These are phyloP conservation scores for Cornus suecica DNA, from an alignment of 148 eudicot genomes.

Conservation along the genomic window DNA sequence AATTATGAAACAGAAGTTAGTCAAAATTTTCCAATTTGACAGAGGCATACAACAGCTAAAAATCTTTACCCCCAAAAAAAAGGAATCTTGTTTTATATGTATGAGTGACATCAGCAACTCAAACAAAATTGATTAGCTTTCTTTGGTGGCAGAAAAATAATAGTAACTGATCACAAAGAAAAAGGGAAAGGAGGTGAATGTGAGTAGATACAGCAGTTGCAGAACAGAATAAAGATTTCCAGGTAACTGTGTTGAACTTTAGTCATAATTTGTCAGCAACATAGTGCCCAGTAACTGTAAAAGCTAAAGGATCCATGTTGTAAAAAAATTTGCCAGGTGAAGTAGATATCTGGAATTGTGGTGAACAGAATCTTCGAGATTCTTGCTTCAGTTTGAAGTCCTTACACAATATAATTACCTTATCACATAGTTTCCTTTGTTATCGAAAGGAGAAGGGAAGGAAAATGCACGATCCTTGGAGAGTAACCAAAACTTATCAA, in stretches of 20 bases:
- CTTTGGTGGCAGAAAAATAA: not conserved
- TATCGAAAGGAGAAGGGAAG: slow-evolving; percentile 84
- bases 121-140: not conserved
- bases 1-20: not conserved
- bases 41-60: not conserved
- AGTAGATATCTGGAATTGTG: not conserved
- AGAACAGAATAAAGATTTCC: not conserved
- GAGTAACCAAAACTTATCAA: slow-evolving; percentile 84
- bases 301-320: not conserved
- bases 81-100: not conserved
- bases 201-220: not conserved
- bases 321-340: not conserved
- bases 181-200: not conserved
- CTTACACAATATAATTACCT: slow-evolving; percentile 44
- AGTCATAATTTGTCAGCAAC: not conserved
- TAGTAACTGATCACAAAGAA: not conserved
- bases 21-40: not conserved
- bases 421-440: slow-evolving; percentile 90
- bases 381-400: not conserved
- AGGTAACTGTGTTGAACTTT: not conserved
- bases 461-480: slow-evolving; percentile 64
- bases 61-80: not conserved
- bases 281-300: not conserved
- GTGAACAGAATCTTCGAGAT: not conserved
- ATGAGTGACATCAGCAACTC: not conserved